A percentile compares a stretch with the other conserved stretches of the same genome.
Evolutionary conservation across 2,329 filamentous ascomycete genomes (phyloP).

Genomic region (Trichophyton benhamiae): DNA sequence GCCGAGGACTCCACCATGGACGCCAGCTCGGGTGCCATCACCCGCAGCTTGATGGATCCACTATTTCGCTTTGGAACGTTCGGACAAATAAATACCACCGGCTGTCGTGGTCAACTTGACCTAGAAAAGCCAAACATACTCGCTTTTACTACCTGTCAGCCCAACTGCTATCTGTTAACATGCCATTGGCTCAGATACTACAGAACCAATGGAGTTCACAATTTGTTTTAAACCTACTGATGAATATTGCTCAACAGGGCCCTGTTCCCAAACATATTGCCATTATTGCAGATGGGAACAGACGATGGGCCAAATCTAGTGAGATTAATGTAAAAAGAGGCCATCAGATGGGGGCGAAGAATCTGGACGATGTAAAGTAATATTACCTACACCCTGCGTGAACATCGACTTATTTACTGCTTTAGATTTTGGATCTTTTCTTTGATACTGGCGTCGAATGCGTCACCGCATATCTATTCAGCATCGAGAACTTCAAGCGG

Average conservation of each 20-base stretch:
- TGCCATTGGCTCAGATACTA: not conserved
- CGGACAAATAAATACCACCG: no score
- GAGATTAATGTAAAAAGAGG: not conserved
- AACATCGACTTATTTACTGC: not conserved
- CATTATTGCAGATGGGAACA: not conserved
- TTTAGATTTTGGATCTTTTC: not conserved
- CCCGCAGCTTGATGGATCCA: no score
- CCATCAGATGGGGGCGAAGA: not conserved
- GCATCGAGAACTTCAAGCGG: slow-evolving; percentile 13
- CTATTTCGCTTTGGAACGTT: no score
- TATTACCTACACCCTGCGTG: not conserved
- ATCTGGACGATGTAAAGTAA: not conserved
- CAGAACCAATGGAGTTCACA: not conserved
- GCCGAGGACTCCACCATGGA: no score
- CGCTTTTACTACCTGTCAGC: not conserved
- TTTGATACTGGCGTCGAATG: not conserved
- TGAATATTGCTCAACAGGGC: slow-evolving; percentile 5
- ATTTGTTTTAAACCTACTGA: not conserved
- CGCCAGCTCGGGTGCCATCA: no score
- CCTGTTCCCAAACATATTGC: not conserved
- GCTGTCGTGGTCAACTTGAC: no score
- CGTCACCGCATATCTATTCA: slow-evolving; percentile 13
- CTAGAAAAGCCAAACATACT: not conserved
- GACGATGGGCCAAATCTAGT: not conserved
- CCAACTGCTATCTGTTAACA: not conserved